phyloP scores from a whole-genome alignment of 805 yeast species.

The Diddensiella transvaalensis region DNA sequence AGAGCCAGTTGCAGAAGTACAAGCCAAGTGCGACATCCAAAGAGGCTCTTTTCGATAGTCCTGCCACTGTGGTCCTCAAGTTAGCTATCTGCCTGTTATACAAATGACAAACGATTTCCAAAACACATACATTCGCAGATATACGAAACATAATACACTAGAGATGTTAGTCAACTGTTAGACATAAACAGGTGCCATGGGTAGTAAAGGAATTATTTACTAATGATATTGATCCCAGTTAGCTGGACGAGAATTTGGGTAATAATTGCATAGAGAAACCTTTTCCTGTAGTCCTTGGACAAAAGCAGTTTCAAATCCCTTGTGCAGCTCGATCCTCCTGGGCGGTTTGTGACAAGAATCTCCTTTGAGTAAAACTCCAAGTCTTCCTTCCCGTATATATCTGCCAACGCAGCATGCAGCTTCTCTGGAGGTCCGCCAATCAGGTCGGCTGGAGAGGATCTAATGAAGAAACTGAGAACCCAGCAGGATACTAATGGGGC shows the following conservation, averaged over 20 bases:
- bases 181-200: too few species aligned
- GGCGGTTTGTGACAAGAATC: not conserved
- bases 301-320: not conserved
- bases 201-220: not conserved
- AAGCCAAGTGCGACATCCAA: not conserved
- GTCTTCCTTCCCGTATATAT: not conserved
- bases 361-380: not conserved
- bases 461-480: not conserved
- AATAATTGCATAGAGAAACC: constrained; percentile 6
- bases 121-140: constrained; percentile 8
- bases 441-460: not conserved
- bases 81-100: too few species aligned
- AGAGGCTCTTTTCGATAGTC: not conserved
- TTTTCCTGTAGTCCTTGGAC: not conserved
- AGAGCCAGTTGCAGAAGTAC: not conserved
- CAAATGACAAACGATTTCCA: not conserved
- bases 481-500: not conserved
- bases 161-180: too few species aligned
- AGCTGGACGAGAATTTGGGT: constrained; percentile 15
- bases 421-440: not conserved
- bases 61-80: constrained; percentile 1
- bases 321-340: not conserved
- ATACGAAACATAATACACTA: constrained; percentile 11
- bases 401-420: not conserved
- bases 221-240: constrained; percentile 17